Base-by-base conservation (phyloP, 306 rosid genomes). In the Lithocarpus polystachyus region DNA sequence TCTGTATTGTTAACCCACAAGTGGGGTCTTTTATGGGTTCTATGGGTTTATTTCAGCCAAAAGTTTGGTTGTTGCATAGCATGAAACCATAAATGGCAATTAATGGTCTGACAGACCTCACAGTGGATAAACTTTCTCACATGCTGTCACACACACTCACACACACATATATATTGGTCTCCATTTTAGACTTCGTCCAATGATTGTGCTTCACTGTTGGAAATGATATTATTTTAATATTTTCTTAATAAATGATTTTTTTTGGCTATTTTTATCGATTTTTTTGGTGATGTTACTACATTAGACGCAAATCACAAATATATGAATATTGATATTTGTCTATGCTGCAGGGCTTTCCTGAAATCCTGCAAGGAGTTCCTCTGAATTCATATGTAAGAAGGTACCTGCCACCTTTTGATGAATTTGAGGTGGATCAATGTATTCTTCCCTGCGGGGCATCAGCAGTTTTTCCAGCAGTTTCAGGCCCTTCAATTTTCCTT, bases 381-480 rank as follows among this genome's bases (percentile, higher is more conserved):
- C 1, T 95, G 56, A 90, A 86, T 80, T 85, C 86, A 35, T 88
- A 81, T 55, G 85, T 93, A 67, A 90, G 72, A 45, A 90, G 86
- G 77, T 95, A 95, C 54, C 76, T 73, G 62, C 97, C 98, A 0
- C 99, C 99, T 9, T 93, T 91, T 4, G 94, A 95, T 11, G 99
- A 95, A 84, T 95, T 95, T 35, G 99, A 95, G 87, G 88, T 93
- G 2, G 99, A 95, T 55, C 72, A 81, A 0, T 93, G 99, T 52
- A 71, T 80, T 69, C 94, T 95, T 62, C 99, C 96, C 31, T 75
- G 68, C 33, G 89, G 87, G 40, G 87, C 83, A 83, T 86, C 82
- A n/a, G 84, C 85, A 31, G 84, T 72, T 71, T 90, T 93, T 70
- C 92, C 94, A 8, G 87, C 90, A 17, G 81, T 87, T 51, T 90